phyloP scores from a whole-genome alignment of 768 basidiomycete genomes.

The Xerocomus brunneocitrinus region DNA sequence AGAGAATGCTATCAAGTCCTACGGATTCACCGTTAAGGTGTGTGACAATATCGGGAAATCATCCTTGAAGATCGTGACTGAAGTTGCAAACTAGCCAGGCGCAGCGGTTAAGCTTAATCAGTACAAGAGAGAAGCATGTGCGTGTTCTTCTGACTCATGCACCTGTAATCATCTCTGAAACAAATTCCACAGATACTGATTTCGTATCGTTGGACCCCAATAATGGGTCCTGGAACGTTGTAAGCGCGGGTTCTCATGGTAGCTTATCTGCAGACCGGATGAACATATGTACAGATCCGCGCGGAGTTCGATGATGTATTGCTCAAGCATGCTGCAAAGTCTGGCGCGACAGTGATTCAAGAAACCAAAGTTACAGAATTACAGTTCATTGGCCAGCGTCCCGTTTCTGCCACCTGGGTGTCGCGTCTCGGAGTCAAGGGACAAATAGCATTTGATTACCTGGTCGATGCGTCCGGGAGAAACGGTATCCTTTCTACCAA shows the following conservation, averaged over 20 bases:
- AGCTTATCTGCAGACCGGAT: neutral
- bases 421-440: neutral
- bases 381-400: neutral
- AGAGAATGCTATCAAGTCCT: slow-evolving; percentile 3
- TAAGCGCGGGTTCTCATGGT: neutral
- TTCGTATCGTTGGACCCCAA: slow-evolving; percentile 1
- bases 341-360: neutral
- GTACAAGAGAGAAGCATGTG: slow-evolving; percentile 14
- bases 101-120: slow-evolving; percentile 10
- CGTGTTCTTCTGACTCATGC: neutral
- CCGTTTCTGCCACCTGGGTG: slow-evolving; percentile 1
- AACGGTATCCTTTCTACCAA: slow-evolving; percentile 20
- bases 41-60: neutral
- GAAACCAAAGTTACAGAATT: slow-evolving; percentile 6
- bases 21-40: slow-evolving; percentile 11
- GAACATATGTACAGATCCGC: neutral
- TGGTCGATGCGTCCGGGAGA: slow-evolving; percentile 11
- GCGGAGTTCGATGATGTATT: slow-evolving; percentile 5
- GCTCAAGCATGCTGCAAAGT: neutral
- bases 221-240: slow-evolving; percentile 7
- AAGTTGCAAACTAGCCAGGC: slow-evolving; percentile 1
- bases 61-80: neutral
- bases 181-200: slow-evolving; percentile 4
- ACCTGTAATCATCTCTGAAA: neutral
- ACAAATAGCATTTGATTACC: slow-evolving; percentile 1